Evolutionary conservation across 306 rosid species (phyloP).

Genomic region (Carpinus fangiana): DNA sequence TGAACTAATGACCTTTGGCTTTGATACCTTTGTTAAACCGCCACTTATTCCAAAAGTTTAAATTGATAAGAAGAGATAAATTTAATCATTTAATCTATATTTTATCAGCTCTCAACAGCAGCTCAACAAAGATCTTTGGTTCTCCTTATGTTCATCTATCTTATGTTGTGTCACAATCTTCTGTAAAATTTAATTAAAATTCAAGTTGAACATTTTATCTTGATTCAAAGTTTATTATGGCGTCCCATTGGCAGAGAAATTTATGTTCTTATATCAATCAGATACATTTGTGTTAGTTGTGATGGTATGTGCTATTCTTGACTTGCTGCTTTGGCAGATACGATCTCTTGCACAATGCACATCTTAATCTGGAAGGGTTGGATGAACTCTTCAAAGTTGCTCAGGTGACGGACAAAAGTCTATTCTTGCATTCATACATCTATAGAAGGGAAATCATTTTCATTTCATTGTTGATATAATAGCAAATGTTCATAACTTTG

Average conservation of each 20-base stretch:
- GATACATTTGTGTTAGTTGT: conserved; percentile 11
- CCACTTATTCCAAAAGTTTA: too few relatives aligned
- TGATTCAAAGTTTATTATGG: not conserved
- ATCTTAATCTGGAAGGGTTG: conserved; percentile 87
- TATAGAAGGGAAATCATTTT: not conserved
- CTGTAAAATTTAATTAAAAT: conserved; percentile 5
- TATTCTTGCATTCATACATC: conserved; percentile 3
- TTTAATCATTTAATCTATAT: too few relatives aligned
- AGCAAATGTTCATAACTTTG: not conserved
- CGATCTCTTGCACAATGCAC: conserved; percentile 96
- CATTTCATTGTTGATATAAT: not conserved
- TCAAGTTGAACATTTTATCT: conserved; percentile 7
- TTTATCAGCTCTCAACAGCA: too few relatives aligned
- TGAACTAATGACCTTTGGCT: too few relatives aligned
- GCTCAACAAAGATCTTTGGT: conserved; percentile 10
- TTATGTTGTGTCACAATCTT: not conserved
- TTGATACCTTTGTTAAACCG: too few relatives aligned
- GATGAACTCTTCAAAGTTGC: conserved; percentile 92
- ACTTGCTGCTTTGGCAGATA: conserved; percentile 56
- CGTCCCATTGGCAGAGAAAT: conserved; percentile 6
- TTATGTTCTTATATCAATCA: conserved; percentile 19
- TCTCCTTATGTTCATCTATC: conserved; percentile 1
- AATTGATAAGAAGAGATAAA: too few relatives aligned
- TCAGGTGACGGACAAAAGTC: conserved; percentile 59
- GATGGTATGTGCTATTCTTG: conserved; percentile 24